Percentiles rank a stretch among this genome's conserved stretches.
Evolutionary conservation across 306 rosid species (phyloP).

Genomic region (Vachellia collinsii): DNA sequence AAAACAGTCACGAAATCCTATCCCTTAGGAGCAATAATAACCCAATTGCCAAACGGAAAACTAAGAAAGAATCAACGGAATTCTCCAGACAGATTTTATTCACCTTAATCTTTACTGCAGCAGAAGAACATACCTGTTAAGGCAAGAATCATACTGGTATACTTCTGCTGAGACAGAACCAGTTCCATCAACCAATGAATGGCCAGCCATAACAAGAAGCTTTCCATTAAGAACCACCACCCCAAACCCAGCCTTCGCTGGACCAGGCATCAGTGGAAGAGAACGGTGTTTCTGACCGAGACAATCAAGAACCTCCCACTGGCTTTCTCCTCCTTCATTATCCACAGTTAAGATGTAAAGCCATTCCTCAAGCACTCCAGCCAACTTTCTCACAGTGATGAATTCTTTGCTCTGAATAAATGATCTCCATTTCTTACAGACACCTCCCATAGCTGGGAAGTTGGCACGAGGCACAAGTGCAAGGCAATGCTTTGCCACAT

Average conservation of each 20-base stretch:
- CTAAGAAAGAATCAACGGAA: not conserved
- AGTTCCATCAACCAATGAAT: constrained; percentile 52
- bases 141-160: constrained; percentile 82
- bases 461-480: constrained; percentile 85
- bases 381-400: constrained; percentile 67
- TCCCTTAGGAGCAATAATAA: not conserved
- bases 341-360: constrained; percentile 73
- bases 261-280: constrained; percentile 91
- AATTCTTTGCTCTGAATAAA: constrained; percentile 85
- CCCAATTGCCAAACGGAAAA: not conserved
- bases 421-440: constrained; percentile 86
- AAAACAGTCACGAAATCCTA: too few species aligned
- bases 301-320: constrained; percentile 93
- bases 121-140: constrained; percentile 55
- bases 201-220: constrained; percentile 90
- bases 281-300: constrained; percentile 54
- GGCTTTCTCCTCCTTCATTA: constrained; percentile 67
- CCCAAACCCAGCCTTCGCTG: constrained; percentile 62
- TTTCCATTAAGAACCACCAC: constrained; percentile 84
- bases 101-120: not conserved
- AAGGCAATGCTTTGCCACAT: constrained; percentile 86
- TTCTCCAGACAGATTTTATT: not conserved
- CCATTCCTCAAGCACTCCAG: constrained; percentile 89
- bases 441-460: constrained; percentile 71
- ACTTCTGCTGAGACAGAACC: constrained; percentile 69